These are phyloP conservation scores for Limtongozyma cylindracea DNA, from an alignment of 805 yeast genomes.

Conservation along the genomic window DNA sequence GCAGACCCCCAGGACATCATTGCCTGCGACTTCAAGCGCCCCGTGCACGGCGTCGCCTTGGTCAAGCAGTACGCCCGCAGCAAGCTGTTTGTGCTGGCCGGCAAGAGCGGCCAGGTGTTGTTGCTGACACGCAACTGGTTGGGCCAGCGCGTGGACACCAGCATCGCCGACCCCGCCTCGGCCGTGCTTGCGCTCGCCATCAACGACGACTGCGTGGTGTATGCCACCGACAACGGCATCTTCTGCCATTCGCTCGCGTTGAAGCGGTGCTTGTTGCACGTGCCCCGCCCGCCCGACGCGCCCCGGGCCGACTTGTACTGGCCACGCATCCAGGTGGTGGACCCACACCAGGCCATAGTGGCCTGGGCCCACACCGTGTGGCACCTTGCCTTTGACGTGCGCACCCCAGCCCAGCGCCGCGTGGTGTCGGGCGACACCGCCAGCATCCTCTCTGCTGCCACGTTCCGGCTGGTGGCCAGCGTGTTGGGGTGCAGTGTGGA, in stretches of 20 bases:
- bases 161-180: conserved; percentile 32
- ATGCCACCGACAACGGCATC: conserved; percentile 74
- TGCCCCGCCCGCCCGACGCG: conserved; percentile 27
- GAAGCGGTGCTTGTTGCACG: conserved; percentile 18
- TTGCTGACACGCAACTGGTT: conserved; percentile 69
- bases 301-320: conserved; percentile 60
- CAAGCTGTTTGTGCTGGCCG: conserved; percentile 62
- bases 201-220: conserved; percentile 39
- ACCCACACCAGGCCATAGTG: conserved; percentile 35
- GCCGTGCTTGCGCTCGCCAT: conserved; percentile 46
- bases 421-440: conserved; percentile 7
- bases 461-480: conserved; percentile 23
- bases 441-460: conserved; percentile 22
- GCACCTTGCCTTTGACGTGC: conserved; percentile 20
- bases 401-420: conserved; percentile 1
- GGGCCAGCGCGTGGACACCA: conserved; percentile 50
- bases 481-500: conserved; percentile 16
- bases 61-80: conserved; percentile 40
- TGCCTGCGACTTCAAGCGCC: conserved; percentile 68
- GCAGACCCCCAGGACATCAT: conserved; percentile 32
- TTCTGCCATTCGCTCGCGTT: conserved; percentile 33
- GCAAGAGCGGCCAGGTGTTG: conserved; percentile 65
- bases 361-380: conserved; percentile 75
- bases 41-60: conserved; percentile 67
- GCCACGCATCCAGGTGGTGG: conserved; percentile 52